Evolutionary conservation across 306 rosid species (phyloP), one percentile per base, ranked within the genome.

Genomic region (Lathyrus aphaca): DNA sequence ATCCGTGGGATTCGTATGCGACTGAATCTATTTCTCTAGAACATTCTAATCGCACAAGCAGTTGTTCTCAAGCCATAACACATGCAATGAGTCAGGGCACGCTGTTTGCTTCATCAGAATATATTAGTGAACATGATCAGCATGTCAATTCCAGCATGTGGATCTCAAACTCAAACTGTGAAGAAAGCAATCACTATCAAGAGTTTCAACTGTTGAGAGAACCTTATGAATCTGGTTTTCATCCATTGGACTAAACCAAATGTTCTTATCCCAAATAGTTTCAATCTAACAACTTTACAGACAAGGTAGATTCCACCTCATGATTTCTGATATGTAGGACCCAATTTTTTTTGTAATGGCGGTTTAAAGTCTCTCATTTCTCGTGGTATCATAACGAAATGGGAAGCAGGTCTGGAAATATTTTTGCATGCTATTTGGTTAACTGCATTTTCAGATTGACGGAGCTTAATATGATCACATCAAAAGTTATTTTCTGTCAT

Each of bases 1-100:
- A 76, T 64, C 80, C 89, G 5, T 80, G 87, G 87, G 82, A 50
- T 80, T 72, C 88, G 17, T 67, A 60, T 3, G 87, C 81, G 46
- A 35, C 83, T 4, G 83, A 86, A 62, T 45, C 77, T 18, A 66
- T 57, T 72, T 62, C 82, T n/a, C 75, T 53, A 25, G 81, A 78
- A 49, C 77, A 67, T 57, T 18, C 76, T 62, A 81, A 71, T 55
- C 68, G 66, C 63, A 29, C 53, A 7, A 16, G 45, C 71, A 72
- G 44, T 44, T 42, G 55, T 10, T 29, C 80, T 45, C 89, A 78
- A 70, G 81, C 80, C 21, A 15, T 39, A 2, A 46, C 70, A 68
- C 82, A 70, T 48, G 54, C 74, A 39, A 64, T 66, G 69, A 64
- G 45, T 61, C 86, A 72, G 39, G 71, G 58, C 72, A 37, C 78